Evolutionary conservation across 208 protist species (phyloP).

Genomic region (Endotrypanum monterogeii): DNA sequence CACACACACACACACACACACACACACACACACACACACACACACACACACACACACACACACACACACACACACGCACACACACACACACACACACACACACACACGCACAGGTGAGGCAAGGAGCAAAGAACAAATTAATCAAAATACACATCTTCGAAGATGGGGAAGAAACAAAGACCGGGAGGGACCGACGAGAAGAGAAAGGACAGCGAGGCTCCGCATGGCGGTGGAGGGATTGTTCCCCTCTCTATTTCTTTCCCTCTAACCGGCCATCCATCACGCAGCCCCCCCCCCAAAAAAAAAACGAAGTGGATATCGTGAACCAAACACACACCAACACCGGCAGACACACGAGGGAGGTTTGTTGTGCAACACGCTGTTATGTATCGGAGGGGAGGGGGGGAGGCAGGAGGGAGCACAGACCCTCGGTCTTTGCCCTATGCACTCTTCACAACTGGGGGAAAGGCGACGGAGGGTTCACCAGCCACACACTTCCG

Average conservation of each 20-base stretch:
- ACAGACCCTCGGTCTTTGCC: not conserved
- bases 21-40: not conserved
- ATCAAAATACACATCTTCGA: not conserved
- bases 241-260: too few relatives aligned
- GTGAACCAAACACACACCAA: not conserved
- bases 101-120: too few relatives aligned
- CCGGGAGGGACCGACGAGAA: too few relatives aligned
- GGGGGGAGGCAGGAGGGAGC: too few relatives aligned
- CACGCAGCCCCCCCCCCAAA: too few relatives aligned
- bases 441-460: constrained; percentile 5
- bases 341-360: not conserved
- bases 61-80: not conserved
- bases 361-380: too few relatives aligned
- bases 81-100: not conserved
- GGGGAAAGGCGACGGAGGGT: constrained; percentile 62
- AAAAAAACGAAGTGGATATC: too few relatives aligned
- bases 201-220: too few relatives aligned
- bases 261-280: too few relatives aligned
- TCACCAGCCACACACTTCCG: constrained; percentile 80
- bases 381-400: not conserved
- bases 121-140: too few relatives aligned
- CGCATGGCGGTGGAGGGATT: too few relatives aligned
- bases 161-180: not conserved
- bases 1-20: not conserved
- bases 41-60: constrained; percentile 2